Evolutionary conservation across 148 eudicot genomes (phyloP).

Genomic region (Beta vulgaris): DNA sequence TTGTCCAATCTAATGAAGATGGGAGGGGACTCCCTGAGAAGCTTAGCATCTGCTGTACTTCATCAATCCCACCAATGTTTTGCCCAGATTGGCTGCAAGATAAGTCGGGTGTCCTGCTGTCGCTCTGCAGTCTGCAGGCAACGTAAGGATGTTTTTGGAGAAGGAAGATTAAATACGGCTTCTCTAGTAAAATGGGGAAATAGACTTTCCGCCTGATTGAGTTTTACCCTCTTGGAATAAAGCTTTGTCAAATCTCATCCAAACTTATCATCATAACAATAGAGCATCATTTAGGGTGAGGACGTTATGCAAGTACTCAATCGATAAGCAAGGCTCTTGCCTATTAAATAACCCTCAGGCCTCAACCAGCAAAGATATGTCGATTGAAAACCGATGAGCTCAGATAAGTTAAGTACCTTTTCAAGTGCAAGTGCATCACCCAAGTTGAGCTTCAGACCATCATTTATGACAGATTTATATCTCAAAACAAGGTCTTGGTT

Average conservation of each 20-base stretch:
- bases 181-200: no score
- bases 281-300: neutral
- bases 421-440: slow-evolving; percentile 72
- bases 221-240: neutral
- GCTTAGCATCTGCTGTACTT: no score
- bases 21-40: no score
- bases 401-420: slow-evolving; percentile 56
- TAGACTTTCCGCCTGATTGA: no score
- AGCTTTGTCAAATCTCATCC: neutral
- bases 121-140: no score
- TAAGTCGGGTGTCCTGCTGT: no score
- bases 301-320: neutral
- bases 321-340: neutral
- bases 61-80: no score
- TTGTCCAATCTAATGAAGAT: no score
- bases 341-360: neutral
- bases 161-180: no score
- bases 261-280: neutral
- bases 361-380: neutral
- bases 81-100: no score
- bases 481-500: slow-evolving; percentile 73
- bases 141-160: no score
- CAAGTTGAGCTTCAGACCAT: slow-evolving; percentile 74
- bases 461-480: slow-evolving; percentile 88
- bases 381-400: slow-evolving; percentile 5